Percentiles rank a stretch among this genome's conserved stretches.
phyloP scores from a whole-genome alignment of 2,329 filamentous ascomycete genomes.

The Fusarium aywerte region DNA sequence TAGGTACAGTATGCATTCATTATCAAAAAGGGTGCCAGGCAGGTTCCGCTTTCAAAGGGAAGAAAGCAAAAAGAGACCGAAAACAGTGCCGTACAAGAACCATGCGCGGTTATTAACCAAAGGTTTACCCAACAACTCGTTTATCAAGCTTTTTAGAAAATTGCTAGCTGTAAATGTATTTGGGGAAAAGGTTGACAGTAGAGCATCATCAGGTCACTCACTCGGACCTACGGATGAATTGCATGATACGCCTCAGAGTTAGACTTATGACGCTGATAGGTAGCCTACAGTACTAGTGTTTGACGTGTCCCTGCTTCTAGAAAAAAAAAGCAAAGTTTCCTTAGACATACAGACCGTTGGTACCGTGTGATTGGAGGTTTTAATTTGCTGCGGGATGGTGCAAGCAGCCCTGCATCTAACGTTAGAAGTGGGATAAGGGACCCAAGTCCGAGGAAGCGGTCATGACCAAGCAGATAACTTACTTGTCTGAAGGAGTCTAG shows the following conservation, averaged over 20 bases:
- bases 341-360: neutral
- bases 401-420: neutral
- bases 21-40: too few species aligned
- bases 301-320: neutral
- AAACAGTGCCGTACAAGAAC: too few species aligned
- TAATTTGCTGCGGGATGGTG: slow-evolving; percentile 1
- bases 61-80: too few species aligned
- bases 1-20: neutral
- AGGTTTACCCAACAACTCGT: neutral
- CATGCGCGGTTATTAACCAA: neutral
- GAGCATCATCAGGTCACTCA: too few species aligned
- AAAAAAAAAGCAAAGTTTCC: neutral
- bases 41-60: neutral
- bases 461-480: neutral
- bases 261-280: neutral
- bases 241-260: too few species aligned
- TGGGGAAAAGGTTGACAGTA: too few species aligned
- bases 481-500: neutral
- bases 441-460: neutral
- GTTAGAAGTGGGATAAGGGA: neutral
- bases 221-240: too few species aligned
- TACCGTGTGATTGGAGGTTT: neutral
- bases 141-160: too few species aligned
- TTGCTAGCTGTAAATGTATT: too few species aligned
- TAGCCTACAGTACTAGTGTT: too few species aligned